phyloP scores from a whole-genome alignment of 495 filamentous ascomycete species.

The Talaromyces adpressus region DNA sequence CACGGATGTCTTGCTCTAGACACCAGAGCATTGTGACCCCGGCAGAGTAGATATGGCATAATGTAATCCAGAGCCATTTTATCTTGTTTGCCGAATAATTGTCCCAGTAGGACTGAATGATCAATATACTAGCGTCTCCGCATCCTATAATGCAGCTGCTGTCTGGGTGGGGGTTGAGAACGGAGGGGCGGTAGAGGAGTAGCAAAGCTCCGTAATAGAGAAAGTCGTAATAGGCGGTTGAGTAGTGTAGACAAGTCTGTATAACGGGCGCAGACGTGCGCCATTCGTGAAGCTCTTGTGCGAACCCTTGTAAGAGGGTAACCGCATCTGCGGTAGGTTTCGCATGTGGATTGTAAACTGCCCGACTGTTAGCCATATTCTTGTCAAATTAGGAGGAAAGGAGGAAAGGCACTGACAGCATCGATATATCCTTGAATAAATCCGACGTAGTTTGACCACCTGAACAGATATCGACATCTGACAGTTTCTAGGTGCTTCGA shows the following conservation, averaged over 20 bases:
- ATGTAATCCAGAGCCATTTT: conserved; percentile 49
- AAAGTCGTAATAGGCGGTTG: conserved; percentile 43
- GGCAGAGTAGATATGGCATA: conserved; percentile 46
- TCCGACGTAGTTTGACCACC: conserved; percentile 39
- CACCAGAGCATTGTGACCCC: conserved; percentile 44
- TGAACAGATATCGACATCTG: conserved; percentile 43
- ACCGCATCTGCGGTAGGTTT: conserved; percentile 24
- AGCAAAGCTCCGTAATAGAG: conserved; percentile 46
- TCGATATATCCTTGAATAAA: conserved; percentile 41
- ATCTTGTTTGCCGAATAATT: conserved; percentile 42
- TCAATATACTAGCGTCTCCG: conserved; percentile 41
- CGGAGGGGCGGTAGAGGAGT: conserved; percentile 43
- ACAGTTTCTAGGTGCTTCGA: conserved; percentile 30
- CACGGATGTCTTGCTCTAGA: conserved; percentile 38
- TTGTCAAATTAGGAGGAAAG: conserved; percentile 1
- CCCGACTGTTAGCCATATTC: background rate
- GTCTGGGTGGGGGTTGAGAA: conserved; percentile 39
- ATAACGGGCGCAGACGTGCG: conserved; percentile 30
- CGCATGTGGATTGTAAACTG: conserved; percentile 40
- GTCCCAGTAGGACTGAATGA: conserved; percentile 45
- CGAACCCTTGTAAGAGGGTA: conserved; percentile 32
- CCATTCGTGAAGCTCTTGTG: conserved; percentile 44
- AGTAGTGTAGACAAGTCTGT: conserved; percentile 38
- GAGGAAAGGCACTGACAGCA: conserved; percentile 28
- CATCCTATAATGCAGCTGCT: conserved; percentile 38